Base-by-base conservation (phyloP, 1,284 basidiomycete genomes). In the Stereum hirsutum region DNA sequence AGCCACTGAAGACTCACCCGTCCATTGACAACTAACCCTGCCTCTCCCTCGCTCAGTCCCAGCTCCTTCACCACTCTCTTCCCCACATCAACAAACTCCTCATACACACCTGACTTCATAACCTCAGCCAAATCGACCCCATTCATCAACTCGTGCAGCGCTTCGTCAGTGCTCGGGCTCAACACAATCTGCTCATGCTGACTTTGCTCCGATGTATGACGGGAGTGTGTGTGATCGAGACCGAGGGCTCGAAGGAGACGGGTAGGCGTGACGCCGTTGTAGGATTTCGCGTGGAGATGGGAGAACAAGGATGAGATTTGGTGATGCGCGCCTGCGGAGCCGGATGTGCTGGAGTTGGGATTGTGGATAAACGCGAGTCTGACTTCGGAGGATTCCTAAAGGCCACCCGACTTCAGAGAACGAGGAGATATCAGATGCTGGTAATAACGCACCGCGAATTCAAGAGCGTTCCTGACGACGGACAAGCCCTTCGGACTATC, bases 1-100 rank as follows among this genome's bases (percentile, higher is more conserved):
- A 15, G 24, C 35, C 20, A 43, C 15, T 26, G 26, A 46, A 23
- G 0, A 55, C 74, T 56, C 56, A 92, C 89, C 26, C 92, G 70
- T 30, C 92, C 92, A 52, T 95, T 95, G 40, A 89, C 65, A 30
- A 93, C 52, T 17, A 96, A 46, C 1, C 72, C 83, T 14, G 69
- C 67, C 44, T 80, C 61, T 0, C 81, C 80, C 1, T 74, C 70
- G 10, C 60, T 52, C 28, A 93, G 52, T 1, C 72, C 72, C 1
- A 92, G 53, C 35, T 72, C 69, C 19, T 70, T 63, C 4, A 64
- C 62, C 20, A 84, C 52, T 24, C 75, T 54, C 28, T 64, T 63
- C 46, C 70, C 66, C 0, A 66, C 57, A 34, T 57, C 65, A 5
- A 74, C 52, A 47, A 69, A 78, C 10, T 59, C 50, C 5, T 52